Base-by-base conservation (phyloP, 805 yeast genomes). In the Ogataea wickerhamii region DNA sequence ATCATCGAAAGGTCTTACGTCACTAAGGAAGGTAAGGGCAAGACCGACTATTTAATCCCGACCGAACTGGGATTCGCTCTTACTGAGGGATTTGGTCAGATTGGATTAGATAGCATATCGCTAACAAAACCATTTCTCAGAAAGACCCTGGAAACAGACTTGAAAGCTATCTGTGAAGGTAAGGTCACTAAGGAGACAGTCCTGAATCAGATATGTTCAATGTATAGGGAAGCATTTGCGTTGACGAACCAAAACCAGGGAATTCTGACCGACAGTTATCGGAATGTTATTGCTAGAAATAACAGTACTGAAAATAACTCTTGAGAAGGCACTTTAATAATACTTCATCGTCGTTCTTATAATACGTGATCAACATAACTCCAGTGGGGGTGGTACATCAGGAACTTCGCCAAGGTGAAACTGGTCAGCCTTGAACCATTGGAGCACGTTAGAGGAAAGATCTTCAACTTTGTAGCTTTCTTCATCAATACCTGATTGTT, bases 51-150 rank as follows among this genome's bases (percentile, higher is more conserved):
- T 34, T 61, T 93, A 11, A 65, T 82, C 5, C 98, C 99, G 0
- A 80, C 96, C 0, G 73, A 74, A 6, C 65, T 93, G 7, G 99
- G 98, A 0, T 77, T 82, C 61, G 88, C 93, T 0, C 64, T 93
- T 8, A 91, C 87, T 20, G 89, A 83, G 54, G 96, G 96, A 1
- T 88, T 93, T 58, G 88, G 86, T 40, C 71, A 74, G 30, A 76
- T 93, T 40, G 87, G 84, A 3, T 71, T 87, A 21, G 88, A 87
- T 51, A 65, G 71, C 41, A 60, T 74, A 28, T 80, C 91, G 1
- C 68, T 93, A 43, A 82, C 96, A 0, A 91, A 93, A 52, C 99
- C 99, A 4, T 84, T 85, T 50, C 62, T 93, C 43, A 68, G 99
- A 38, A 79, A 82, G 37, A 78, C 76, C 29, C 66, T 93, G 58